These are phyloP conservation scores for Pseudogymnoascus sp. DNA, from an alignment of 2,329 filamentous ascomycete genomes.

Conservation along the genomic window DNA sequence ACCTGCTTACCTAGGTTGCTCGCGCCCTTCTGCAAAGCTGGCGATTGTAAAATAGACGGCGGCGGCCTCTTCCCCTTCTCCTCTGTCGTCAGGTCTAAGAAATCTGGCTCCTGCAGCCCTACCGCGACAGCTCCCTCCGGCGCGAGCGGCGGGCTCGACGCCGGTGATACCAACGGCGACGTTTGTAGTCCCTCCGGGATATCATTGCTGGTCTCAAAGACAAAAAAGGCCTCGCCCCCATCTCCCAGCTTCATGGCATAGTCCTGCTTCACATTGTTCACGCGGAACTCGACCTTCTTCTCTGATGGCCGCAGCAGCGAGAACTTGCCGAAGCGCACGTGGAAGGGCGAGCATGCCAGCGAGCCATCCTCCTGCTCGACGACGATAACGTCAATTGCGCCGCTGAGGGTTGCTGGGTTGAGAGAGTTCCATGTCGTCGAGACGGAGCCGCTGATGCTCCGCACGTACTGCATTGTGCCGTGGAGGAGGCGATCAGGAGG, in stretches of 20 bases:
- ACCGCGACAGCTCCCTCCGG: conserved; percentile 37
- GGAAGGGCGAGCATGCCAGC: conserved; percentile 89
- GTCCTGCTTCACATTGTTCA: conserved; percentile 85
- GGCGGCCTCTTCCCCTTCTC: conserved; percentile 37
- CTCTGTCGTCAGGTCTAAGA: conserved; percentile 49
- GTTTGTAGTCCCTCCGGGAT: conserved; percentile 94
- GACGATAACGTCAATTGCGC: conserved; percentile 97
- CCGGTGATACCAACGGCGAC: conserved; percentile 84
- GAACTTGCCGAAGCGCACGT: conserved; percentile 98
- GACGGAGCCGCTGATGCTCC: conserved; percentile 88
- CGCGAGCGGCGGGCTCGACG: conserved; percentile 68
- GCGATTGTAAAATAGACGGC: conserved; percentile 36
- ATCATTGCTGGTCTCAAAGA: conserved; percentile 87
- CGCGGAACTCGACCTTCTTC: conserved; percentile 97
- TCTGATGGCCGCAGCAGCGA: conserved; percentile 89
- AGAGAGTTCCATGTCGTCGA: conserved; percentile 99
- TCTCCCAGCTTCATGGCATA: conserved; percentile 98
- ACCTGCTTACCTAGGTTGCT: conserved; percentile 25
- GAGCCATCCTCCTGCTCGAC: conserved; percentile 90
- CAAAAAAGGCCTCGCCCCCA: conserved; percentile 95
- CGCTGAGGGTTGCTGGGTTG: conserved; percentile 93
- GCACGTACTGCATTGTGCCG: conserved; percentile 86
- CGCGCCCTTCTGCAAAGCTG: conserved; percentile 26
- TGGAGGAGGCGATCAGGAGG: not conserved
- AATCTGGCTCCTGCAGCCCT: conserved; percentile 60